Conservation (phyloP, 2,329 filamentous ascomycete species). For the Nothophoma quercina region DNA sequence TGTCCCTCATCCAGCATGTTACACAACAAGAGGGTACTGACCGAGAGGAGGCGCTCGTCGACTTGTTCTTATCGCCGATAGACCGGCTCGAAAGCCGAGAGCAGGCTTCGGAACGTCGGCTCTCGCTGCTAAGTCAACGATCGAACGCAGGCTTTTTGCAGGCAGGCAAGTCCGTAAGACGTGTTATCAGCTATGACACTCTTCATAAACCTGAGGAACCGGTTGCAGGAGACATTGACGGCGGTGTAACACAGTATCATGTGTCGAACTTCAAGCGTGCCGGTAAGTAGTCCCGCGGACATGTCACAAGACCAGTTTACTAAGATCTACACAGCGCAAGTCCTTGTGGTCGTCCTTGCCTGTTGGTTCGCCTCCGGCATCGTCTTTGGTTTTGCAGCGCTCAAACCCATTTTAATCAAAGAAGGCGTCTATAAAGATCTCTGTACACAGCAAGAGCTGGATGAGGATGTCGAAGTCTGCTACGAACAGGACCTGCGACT, state of each 20-base stretch:
- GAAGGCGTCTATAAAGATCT: conserved; percentile 49
- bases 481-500: conserved; percentile 50
- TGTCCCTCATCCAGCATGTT: conserved; percentile 63
- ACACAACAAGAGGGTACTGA: conserved; percentile 59
- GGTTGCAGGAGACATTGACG: conserved; percentile 48
- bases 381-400: conserved; percentile 51
- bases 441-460: conserved; percentile 47
- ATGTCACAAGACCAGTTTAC: conserved; percentile 10
- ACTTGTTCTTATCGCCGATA: conserved; percentile 46
- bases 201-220: conserved; percentile 51
- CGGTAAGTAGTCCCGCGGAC: conserved; percentile 31
- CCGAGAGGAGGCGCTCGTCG: conserved; percentile 51
- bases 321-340: conserved; percentile 39
- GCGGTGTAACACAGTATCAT: conserved; percentile 59
- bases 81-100: conserved; percentile 42
- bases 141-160: conserved; percentile 30
- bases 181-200: conserved; percentile 58
- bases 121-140: conserved; percentile 40
- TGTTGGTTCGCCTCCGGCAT: conserved; percentile 53
- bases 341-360: conserved; percentile 44
- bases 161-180: conserved; percentile 45
- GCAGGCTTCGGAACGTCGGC: conserved; percentile 37
- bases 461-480: conserved; percentile 45
- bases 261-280: conserved; percentile 50
- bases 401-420: conserved; percentile 51